phyloP scores from a whole-genome alignment of 2,329 filamentous ascomycete species.

The Fusarium sp. region DNA sequence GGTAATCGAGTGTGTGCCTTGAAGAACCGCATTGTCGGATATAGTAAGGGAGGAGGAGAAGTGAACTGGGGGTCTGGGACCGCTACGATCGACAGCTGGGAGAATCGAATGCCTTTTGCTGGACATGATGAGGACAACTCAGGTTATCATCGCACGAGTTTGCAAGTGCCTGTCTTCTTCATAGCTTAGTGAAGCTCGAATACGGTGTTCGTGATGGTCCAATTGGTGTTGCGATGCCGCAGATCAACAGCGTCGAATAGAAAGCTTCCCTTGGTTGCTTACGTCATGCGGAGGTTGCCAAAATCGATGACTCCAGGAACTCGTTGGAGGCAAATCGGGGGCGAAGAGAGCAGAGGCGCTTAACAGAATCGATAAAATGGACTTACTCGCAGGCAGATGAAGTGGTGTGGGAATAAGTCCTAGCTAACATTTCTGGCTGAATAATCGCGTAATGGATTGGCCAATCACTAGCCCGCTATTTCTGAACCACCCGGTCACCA shows the following conservation, averaged over 20 bases:
- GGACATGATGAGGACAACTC: constrained; percentile 46
- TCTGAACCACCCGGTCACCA: constrained; percentile 47
- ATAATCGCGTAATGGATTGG: constrained; percentile 48
- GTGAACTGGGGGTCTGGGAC: constrained; percentile 68
- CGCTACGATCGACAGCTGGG: constrained; percentile 61
- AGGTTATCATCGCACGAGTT: constrained; percentile 11
- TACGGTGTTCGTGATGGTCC: constrained; percentile 7
- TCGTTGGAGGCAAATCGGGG: constrained; percentile 18
- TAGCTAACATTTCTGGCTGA: constrained; percentile 46
- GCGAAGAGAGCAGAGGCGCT: constrained; percentile 6
- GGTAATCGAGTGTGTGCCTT: constrained; percentile 79
- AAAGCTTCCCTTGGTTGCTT: constrained; percentile 18
- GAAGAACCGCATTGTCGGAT: constrained; percentile 69
- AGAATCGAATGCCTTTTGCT: constrained; percentile 66
- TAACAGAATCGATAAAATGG: constrained; percentile 36
- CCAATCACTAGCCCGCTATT: constrained; percentile 54
- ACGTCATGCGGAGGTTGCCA: constrained; percentile 24
- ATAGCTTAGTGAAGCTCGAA: constrained; percentile 28
- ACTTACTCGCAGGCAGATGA: constrained; percentile 1
- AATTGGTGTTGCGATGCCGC: constrained; percentile 30
- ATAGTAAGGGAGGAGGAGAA: constrained; percentile 69
- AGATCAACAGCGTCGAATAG: constrained; percentile 24
- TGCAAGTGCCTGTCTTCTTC: constrained; percentile 1
- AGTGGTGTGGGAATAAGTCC: constrained; percentile 24
- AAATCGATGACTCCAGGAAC: constrained; percentile 43